Evolutionary conservation across 2,329 filamentous ascomycete species (phyloP).

Genomic region (Drechslerella coelobrocha): DNA sequence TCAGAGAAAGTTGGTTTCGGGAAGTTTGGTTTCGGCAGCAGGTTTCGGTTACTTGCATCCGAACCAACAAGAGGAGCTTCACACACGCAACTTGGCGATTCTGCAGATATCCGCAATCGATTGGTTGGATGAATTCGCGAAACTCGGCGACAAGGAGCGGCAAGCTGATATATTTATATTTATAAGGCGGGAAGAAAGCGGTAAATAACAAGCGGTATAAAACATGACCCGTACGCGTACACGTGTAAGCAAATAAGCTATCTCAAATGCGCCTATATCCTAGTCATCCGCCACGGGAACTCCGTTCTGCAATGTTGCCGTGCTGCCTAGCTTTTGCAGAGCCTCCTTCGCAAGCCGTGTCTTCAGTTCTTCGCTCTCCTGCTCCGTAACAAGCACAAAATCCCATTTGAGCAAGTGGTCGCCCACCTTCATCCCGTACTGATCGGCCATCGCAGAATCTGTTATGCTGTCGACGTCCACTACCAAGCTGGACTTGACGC

Average conservation of each 20-base stretch:
- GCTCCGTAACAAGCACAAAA: constrained; percentile 76
- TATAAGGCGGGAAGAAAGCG: no score
- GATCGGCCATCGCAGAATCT: constrained; percentile 64
- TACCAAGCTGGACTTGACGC: constrained; percentile 81
- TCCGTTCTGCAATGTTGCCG: constrained; percentile 76
- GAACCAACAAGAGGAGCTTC: constrained; percentile 15
- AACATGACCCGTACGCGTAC: background rate
- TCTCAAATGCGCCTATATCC: no score
- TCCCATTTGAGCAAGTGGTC: constrained; percentile 72
- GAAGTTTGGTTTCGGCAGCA: constrained; percentile 43
- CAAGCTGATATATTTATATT: no score
- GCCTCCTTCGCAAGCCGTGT: constrained; percentile 72
- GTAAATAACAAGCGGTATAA: no score
- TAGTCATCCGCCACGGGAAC: constrained; percentile 72
- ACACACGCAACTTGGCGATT: background rate
- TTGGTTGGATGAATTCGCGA: no score
- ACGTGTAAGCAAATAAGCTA: background rate
- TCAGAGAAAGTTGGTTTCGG: constrained; percentile 26
- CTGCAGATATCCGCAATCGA: no score
- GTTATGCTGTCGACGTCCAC: constrained; percentile 67
- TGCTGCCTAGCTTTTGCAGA: constrained; percentile 70
- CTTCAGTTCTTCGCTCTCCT: constrained; percentile 71
- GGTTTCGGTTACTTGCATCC: constrained; percentile 40
- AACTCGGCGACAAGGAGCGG: no score
- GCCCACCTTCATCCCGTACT: constrained; percentile 71